phyloP scores from a whole-genome alignment of 257 asterid genomes.

The Solanum tarapatanum region DNA sequence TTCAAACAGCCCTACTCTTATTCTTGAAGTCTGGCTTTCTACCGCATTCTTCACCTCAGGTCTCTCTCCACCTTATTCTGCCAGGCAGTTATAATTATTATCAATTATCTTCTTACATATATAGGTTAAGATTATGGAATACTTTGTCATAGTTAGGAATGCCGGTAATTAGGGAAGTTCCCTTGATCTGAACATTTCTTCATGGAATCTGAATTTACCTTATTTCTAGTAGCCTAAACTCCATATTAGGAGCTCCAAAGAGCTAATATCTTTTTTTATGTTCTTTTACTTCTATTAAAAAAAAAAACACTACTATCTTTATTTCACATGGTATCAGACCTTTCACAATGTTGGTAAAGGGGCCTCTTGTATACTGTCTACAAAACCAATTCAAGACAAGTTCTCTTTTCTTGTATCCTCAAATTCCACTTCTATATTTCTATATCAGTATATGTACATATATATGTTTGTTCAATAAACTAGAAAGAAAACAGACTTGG shows the following conservation, averaged over 20 bases:
- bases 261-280: background rate
- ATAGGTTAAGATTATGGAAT: background rate
- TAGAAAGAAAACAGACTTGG: background rate
- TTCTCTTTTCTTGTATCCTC: background rate
- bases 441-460: background rate
- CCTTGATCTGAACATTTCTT: background rate
- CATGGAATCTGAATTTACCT: background rate
- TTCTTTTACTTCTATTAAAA: background rate
- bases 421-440: background rate
- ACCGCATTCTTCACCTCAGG: background rate
- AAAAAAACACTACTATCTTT: background rate
- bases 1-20: background rate
- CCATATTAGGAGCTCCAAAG: background rate
- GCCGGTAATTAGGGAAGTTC: background rate
- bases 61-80: background rate
- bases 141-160: background rate
- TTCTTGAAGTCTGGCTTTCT: background rate
- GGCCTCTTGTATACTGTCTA: background rate
- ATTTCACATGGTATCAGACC: background rate
- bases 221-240: background rate
- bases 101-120: background rate
- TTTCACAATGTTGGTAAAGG: background rate
- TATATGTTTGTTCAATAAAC: background rate
- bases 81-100: background rate
- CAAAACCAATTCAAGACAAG: background rate